These are phyloP conservation scores for Aspergillus asperescens DNA, from an alignment of 495 filamentous ascomycete genomes.

Conservation along the genomic window DNA sequence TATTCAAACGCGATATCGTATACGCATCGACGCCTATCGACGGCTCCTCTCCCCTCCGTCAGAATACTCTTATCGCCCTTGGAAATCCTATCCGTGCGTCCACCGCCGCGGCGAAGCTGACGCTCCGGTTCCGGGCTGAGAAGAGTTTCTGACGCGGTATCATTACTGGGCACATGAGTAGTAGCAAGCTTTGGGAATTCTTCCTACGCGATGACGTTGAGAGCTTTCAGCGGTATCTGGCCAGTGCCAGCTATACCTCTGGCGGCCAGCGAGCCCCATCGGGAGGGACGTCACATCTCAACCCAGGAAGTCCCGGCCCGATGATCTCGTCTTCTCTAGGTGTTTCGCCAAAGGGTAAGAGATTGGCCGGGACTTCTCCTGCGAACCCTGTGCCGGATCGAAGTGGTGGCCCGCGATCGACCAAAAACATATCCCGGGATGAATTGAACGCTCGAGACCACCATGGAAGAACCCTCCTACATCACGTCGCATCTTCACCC, in stretches of 20 bases:
- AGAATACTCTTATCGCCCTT: slow-evolving; percentile 40
- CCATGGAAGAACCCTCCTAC: slow-evolving; percentile 73
- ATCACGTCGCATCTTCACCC: slow-evolving; percentile 73
- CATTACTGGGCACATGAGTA: slow-evolving; percentile 78
- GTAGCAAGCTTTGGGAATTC: slow-evolving; percentile 88
- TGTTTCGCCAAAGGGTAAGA: slow-evolving; percentile 38
- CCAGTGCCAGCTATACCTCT: slow-evolving; percentile 52
- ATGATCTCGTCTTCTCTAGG: slow-evolving; percentile 47
- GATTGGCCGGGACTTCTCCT: slow-evolving; percentile 26
- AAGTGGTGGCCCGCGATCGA: slow-evolving; percentile 13
- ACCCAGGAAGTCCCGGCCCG: slow-evolving; percentile 45
- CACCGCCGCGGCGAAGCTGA: slow-evolving; percentile 75
- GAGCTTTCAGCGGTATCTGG: slow-evolving; percentile 77
- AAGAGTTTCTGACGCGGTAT: slow-evolving; percentile 47
- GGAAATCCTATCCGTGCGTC: slow-evolving; percentile 73
- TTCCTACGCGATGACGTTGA: slow-evolving; percentile 96
- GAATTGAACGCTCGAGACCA: slow-evolving; percentile 82
- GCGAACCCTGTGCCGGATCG: slow-evolving; percentile 27
- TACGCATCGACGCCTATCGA: slow-evolving; percentile 18
- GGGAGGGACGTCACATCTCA: slow-evolving; percentile 30
- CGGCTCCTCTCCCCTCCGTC: slow-evolving; percentile 9
- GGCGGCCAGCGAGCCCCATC: slow-evolving; percentile 32
- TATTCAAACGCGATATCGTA: not conserved
- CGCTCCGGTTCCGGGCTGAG: slow-evolving; percentile 65
- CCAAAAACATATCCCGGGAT: slow-evolving; percentile 49